phyloP scores from a whole-genome alignment of 2,329 filamentous ascomycete species.

The Xylariales sp. region DNA sequence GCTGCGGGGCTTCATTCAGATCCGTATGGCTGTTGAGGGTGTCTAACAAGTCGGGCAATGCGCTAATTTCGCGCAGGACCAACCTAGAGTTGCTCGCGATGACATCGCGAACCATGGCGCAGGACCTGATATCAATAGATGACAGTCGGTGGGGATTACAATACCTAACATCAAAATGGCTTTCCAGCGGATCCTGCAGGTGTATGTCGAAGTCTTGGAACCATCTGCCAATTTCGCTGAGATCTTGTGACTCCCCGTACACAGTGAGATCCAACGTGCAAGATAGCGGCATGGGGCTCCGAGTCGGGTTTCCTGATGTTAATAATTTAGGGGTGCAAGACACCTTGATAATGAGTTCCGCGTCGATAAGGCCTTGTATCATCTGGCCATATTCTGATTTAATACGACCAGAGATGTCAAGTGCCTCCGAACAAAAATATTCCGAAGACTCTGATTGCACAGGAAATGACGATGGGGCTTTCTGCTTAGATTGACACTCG shows the following conservation, averaged over 20 bases:
- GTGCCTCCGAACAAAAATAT: background rate
- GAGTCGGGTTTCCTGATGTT: background rate
- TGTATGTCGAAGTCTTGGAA: slow-evolving; percentile 19
- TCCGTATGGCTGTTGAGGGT: background rate
- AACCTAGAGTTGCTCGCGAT: background rate
- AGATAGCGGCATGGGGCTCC: too few species aligned
- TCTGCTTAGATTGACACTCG: background rate
- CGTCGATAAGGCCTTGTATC: background rate
- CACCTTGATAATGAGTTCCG: background rate
- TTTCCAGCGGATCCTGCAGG: background rate
- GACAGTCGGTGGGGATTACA: slow-evolving; percentile 28
- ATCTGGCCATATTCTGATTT: background rate
- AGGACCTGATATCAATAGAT: slow-evolving; percentile 6
- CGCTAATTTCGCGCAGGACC: background rate
- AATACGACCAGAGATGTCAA: background rate
- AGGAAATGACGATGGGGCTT: background rate
- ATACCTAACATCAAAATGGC: background rate
- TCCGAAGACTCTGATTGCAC: background rate
- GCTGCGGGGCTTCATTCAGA: background rate
- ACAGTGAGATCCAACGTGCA: slow-evolving; percentile 21
- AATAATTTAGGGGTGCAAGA: background rate
- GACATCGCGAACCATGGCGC: slow-evolving; percentile 12
- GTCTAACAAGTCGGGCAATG: background rate
- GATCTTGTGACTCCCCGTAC: slow-evolving; percentile 24
- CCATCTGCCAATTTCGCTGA: slow-evolving; percentile 24